phyloP scores from a whole-genome alignment of 1,139 yeast genomes.

The Zhuliangozyma parablackwelliae region DNA sequence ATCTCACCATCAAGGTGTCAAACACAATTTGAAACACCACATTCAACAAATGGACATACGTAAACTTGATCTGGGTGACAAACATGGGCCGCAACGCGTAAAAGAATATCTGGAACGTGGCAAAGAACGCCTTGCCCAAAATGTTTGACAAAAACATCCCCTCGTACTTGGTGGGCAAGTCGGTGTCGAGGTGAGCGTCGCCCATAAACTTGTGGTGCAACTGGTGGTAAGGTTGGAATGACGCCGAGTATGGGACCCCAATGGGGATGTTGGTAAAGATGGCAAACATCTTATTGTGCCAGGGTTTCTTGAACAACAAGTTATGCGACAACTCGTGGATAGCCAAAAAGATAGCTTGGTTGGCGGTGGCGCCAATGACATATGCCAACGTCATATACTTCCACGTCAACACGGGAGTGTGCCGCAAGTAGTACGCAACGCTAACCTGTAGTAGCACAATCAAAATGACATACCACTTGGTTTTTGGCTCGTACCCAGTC shows the following conservation, averaged over 20 bases:
- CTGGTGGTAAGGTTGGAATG: constrained; percentile 89
- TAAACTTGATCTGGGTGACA: constrained; percentile 69
- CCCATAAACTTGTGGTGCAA: constrained; percentile 89
- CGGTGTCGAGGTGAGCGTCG: constrained; percentile 81
- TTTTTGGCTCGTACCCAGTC: constrained; percentile 81
- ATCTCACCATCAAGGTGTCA: constrained; percentile 52
- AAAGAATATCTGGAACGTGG: constrained; percentile 83
- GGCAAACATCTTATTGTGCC: constrained; percentile 73
- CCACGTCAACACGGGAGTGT: constrained; percentile 50
- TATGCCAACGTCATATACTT: constrained; percentile 64
- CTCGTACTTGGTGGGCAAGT: constrained; percentile 76
- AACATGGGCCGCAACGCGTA: constrained; percentile 90
- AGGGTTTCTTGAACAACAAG: constrained; percentile 74
- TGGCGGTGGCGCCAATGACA: constrained; percentile 78
- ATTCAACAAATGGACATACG: constrained; percentile 69
- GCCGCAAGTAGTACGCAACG: constrained; percentile 56
- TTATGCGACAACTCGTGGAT: constrained; percentile 88
- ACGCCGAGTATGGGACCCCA: constrained; percentile 86
- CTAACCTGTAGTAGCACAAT: constrained; percentile 65
- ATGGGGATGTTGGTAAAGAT: constrained; percentile 79
- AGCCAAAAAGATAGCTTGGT: constrained; percentile 79
- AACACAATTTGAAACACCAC: constrained; percentile 55
- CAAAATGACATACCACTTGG: constrained; percentile 66
- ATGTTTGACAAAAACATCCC: constrained; percentile 70
- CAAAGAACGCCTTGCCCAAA: constrained; percentile 85